Percentiles rank a stretch among this genome's conserved stretches.
Conservation (phyloP, 202 grass and related monocot genomes). For the Panicum virgatum region DNA sequence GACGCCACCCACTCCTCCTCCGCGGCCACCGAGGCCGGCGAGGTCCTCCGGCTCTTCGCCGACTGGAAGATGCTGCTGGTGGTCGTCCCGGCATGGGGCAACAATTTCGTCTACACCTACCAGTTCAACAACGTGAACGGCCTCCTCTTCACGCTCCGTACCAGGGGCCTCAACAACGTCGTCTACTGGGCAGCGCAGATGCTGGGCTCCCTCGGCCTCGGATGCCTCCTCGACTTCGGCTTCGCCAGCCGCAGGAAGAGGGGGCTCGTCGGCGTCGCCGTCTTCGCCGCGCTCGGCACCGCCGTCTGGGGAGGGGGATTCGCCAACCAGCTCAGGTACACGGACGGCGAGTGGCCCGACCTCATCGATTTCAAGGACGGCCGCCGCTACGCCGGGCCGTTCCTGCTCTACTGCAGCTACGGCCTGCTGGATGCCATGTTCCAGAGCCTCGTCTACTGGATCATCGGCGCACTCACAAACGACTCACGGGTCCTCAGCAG, state of each 20-base stretch:
- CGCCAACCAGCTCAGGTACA: conserved; percentile 64
- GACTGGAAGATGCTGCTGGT: conserved; percentile 84
- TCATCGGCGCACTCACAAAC: conserved; percentile 65
- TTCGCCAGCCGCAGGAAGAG: conserved; percentile 49
- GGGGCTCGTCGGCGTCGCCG: conserved; percentile 45
- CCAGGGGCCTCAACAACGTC: conserved; percentile 81
- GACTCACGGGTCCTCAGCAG: conserved; percentile 80
- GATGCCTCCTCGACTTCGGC: conserved; percentile 69
- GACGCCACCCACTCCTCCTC: conserved; percentile 52
- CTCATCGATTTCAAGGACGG: conserved; percentile 79
- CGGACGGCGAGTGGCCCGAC: background rate
- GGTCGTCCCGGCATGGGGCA: conserved; percentile 62
- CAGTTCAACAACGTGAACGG: conserved; percentile 96
- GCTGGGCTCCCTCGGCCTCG: conserved; percentile 61
- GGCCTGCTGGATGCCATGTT: conserved; percentile 92
- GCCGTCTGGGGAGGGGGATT: conserved; percentile 76
- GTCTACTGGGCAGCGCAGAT: conserved; percentile 89
- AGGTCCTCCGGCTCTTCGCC: conserved; percentile 64
- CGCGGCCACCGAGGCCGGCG: conserved; percentile 43
- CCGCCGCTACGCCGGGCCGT: conserved; percentile 40
- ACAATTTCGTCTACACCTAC: conserved; percentile 89
- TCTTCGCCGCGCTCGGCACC: conserved; percentile 51
- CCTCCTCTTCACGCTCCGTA: conserved; percentile 63
- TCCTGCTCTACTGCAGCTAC: conserved; percentile 90
- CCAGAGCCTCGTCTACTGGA: conserved; percentile 92